These are phyloP conservation scores for Ettlia oleoabundans DNA, from an alignment of 139 green algal genomes.

Conservation along the genomic window DNA sequence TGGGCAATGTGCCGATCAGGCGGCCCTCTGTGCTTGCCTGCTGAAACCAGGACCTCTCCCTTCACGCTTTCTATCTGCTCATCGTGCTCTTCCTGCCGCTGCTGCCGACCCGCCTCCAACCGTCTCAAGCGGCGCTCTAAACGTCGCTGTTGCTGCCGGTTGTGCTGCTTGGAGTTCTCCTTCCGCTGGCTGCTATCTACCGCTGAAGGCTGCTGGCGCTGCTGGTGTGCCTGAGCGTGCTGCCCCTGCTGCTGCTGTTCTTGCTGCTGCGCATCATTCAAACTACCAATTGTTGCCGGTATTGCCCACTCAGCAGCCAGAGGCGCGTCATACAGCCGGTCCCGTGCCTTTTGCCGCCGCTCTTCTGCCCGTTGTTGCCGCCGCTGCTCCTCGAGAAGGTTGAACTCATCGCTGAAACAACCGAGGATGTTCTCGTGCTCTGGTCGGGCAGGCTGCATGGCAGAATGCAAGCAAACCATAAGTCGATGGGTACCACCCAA, in stretches of 20 bases:
- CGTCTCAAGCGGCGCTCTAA: too few species aligned
- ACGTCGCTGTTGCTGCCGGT: background rate
- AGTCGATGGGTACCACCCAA: too few species aligned
- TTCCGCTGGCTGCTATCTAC: too few species aligned
- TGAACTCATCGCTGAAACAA: conserved; percentile 6
- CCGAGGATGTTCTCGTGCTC: conserved; percentile 11
- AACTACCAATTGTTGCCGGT: too few species aligned
- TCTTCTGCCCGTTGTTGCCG: background rate
- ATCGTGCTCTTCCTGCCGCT: background rate
- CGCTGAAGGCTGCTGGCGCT: too few species aligned
- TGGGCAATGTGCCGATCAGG: too few species aligned
- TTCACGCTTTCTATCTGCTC: background rate
- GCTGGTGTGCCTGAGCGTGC: too few species aligned
- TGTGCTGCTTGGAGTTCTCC: background rate
- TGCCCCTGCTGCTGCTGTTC: too few species aligned
- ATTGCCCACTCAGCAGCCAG: too few species aligned
- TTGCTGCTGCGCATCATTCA: too few species aligned
- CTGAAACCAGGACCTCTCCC: background rate
- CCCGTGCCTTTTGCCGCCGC: background rate
- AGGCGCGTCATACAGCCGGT: too few species aligned
- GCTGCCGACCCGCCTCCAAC: background rate
- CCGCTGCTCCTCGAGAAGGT: background rate
- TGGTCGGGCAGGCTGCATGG: background rate
- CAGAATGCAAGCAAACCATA: background rate
- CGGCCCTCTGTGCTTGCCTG: too few species aligned